Evolutionary conservation across 108 stramenopile species (phyloP).

Genomic region (Nannochloropsis gaditana): DNA sequence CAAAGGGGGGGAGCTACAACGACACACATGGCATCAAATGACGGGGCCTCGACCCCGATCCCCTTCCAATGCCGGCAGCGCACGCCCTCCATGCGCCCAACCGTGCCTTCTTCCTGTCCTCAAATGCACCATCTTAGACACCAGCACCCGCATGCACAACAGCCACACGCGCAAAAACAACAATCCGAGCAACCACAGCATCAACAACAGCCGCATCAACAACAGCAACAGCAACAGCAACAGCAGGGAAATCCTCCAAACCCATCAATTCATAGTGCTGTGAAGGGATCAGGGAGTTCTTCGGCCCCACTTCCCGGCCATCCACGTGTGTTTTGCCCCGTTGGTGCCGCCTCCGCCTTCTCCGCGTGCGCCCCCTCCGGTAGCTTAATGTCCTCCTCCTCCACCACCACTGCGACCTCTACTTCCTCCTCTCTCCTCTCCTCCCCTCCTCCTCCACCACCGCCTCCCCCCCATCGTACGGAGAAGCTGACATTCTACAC

Average conservation of each 20-base stretch:
- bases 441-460: not conserved
- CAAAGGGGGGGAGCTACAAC: too few relatives aligned
- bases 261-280: not conserved
- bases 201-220: not conserved
- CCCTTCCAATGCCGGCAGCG: not conserved
- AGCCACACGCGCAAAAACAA: not conserved
- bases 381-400: not conserved
- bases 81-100: not conserved
- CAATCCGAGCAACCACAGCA: not conserved
- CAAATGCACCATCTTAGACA: too few relatives aligned
- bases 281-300: too few relatives aligned
- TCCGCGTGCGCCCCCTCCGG: not conserved
- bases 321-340: not conserved
- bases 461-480: not conserved
- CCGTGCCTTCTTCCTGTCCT: too few relatives aligned
- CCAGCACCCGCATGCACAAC: not conserved
- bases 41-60: not conserved
- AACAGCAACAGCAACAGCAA: not conserved
- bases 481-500: conserved; percentile 18
- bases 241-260: not conserved
- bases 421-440: not conserved
- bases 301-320: too few relatives aligned
- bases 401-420: not conserved
- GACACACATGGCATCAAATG: not conserved
- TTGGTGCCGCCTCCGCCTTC: not conserved